These are phyloP conservation scores for Globisporangium echinulatum DNA, from an alignment of 352 stramenopile species.

Conservation along the genomic window DNA sequence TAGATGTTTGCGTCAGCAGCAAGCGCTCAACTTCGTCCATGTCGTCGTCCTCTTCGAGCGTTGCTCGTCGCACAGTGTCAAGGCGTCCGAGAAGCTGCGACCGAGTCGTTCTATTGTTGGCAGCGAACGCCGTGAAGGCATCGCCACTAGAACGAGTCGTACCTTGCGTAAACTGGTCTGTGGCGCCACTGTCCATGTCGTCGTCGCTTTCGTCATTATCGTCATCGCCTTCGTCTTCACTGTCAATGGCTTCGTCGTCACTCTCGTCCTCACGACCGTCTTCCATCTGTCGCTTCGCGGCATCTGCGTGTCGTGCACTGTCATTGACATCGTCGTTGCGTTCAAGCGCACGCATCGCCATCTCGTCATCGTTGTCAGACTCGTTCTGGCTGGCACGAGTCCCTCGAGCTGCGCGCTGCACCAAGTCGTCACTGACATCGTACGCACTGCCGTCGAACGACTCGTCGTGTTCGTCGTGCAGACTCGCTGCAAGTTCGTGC, in stretches of 20 bases:
- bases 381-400: not conserved
- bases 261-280: not conserved
- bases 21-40: slow-evolving; percentile 29
- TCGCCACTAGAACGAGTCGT: not conserved
- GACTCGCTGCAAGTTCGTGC: not conserved
- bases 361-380: slow-evolving; percentile 10
- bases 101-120: not conserved
- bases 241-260: not conserved
- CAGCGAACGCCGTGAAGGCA: not conserved
- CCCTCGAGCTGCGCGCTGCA: too few species aligned
- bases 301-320: not conserved
- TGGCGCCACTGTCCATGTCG: not conserved
- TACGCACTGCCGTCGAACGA: slow-evolving; percentile 7
- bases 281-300: too few species aligned
- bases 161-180: not conserved
- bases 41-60: slow-evolving; percentile 21
- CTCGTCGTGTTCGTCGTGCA: not conserved
- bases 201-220: not conserved
- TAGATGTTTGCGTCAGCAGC: slow-evolving; percentile 7
- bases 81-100: not conserved
- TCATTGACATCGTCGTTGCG: not conserved
- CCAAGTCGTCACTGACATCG: not conserved
- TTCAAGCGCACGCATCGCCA: not conserved
- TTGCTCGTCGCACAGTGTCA: not conserved
- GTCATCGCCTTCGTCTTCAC: not conserved